A percentile compares a stretch with the other conserved stretches of the same genome.
These are phyloP conservation scores for Metschnikowia reukaufii DNA, from an alignment of 805 yeast genomes.

Conservation along the genomic window DNA sequence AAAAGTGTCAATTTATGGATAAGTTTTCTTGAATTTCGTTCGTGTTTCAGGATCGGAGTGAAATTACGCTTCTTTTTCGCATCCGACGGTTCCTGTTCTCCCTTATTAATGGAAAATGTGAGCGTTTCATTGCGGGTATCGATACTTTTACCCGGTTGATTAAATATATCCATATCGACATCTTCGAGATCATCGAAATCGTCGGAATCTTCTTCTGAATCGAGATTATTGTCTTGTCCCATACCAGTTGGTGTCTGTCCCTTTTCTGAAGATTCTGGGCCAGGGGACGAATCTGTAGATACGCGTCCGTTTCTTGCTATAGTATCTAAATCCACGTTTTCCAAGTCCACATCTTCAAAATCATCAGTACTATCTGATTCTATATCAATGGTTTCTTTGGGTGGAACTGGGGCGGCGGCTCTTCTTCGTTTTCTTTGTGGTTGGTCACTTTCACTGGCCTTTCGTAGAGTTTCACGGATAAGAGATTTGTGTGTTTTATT, in stretches of 20 bases:
- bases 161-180: slow-evolving; percentile 25
- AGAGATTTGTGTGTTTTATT: slow-evolving; percentile 14
- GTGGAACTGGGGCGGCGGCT: neutral
- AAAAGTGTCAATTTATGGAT: slow-evolving; percentile 62
- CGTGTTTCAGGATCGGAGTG: slow-evolving; percentile 51
- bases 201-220: slow-evolving; percentile 30
- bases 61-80: slow-evolving; percentile 26
- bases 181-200: slow-evolving; percentile 35
- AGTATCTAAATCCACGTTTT: slow-evolving; percentile 29
- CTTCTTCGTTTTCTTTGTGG: slow-evolving; percentile 13
- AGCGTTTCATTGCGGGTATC: slow-evolving; percentile 12
- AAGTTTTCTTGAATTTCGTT: slow-evolving; percentile 49
- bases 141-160: neutral
- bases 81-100: slow-evolving; percentile 13
- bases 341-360: slow-evolving; percentile 16
- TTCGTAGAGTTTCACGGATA: slow-evolving; percentile 16
- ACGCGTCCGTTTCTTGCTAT: slow-evolving; percentile 1
- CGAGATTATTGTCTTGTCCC: neutral
- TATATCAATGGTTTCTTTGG: slow-evolving; percentile 8
- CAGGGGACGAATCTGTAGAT: neutral
- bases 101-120: slow-evolving; percentile 16
- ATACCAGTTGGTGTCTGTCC: neutral
- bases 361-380: slow-evolving; percentile 12
- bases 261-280: neutral
- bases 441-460: neutral